These are phyloP conservation scores for Mycosphaerella sp. DNA, from an alignment of 2,329 filamentous ascomycete species.

Conservation along the genomic window DNA sequence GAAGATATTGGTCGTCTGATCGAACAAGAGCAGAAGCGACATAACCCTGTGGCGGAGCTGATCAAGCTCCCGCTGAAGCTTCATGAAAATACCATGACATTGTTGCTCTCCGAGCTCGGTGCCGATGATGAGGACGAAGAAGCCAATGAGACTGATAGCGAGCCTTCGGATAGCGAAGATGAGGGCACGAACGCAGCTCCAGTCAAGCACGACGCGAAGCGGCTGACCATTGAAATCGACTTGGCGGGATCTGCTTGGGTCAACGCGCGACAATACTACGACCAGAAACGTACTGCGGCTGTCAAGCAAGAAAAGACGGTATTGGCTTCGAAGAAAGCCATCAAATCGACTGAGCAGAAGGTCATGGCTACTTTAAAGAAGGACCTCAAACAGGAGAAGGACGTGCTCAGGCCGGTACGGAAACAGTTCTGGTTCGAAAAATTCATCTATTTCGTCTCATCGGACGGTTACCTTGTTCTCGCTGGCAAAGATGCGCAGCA, in stretches of 20 bases:
- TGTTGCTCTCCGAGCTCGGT: constrained; percentile 67
- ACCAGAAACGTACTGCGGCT: constrained; percentile 75
- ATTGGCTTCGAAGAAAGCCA: constrained; percentile 69
- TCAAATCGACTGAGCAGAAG: constrained; percentile 87
- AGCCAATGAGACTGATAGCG: constrained; percentile 59
- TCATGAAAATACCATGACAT: constrained; percentile 78
- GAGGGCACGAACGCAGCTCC: constrained; percentile 42
- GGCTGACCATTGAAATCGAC: constrained; percentile 74
- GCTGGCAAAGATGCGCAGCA: constrained; percentile 82
- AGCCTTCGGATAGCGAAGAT: constrained; percentile 55
- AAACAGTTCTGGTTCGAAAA: constrained; percentile 95
- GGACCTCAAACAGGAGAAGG: constrained; percentile 84
- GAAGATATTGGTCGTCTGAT: constrained; percentile 82
- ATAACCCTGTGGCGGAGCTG: constrained; percentile 78
- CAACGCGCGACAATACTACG: constrained; percentile 88
- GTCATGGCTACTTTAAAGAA: constrained; percentile 80
- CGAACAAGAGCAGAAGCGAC: constrained; percentile 72
- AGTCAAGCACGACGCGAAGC: constrained; percentile 35
- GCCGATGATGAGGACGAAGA: constrained; percentile 54
- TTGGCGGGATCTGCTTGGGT: constrained; percentile 75
- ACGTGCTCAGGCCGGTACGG: constrained; percentile 72
- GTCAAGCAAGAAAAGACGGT: constrained; percentile 83
- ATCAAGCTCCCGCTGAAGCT: constrained; percentile 85
- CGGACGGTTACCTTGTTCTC: constrained; percentile 87
- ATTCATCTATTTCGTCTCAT: constrained; percentile 90